Conservation (phyloP, 163 green algal species). For the Chloroidium sp. region DNA sequence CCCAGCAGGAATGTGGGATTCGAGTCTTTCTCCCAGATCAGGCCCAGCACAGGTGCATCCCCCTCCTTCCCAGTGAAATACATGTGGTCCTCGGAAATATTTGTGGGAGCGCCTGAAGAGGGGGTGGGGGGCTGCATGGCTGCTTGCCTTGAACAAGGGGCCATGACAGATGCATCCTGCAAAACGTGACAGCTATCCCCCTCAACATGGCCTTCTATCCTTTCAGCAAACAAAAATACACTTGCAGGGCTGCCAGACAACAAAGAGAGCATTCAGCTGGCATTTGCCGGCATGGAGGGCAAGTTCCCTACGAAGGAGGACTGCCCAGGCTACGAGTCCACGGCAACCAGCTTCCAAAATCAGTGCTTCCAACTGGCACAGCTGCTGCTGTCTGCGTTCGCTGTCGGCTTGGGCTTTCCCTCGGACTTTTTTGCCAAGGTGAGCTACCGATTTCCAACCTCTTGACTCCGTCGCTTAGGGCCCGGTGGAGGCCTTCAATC, state of each 20-base stretch:
- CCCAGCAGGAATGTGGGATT: background rate
- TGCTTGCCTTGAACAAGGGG: too few species aligned
- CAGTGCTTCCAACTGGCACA: background rate
- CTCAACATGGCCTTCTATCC: too few species aligned
- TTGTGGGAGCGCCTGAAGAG: too few species aligned
- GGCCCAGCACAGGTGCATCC: background rate
- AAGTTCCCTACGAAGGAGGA: background rate
- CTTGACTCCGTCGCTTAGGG: background rate
- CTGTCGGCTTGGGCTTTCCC: slow-evolving; percentile 3
- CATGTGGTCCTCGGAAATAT: background rate
- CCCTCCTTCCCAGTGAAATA: too few species aligned
- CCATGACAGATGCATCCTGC: too few species aligned
- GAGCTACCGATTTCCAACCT: background rate
- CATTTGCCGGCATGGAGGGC: slow-evolving; percentile 7
- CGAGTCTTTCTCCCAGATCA: background rate
- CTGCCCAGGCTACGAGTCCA: slow-evolving; percentile 6
- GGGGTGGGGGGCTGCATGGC: too few species aligned
- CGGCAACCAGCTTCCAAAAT: slow-evolving; percentile 6
- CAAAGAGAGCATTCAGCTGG: slow-evolving; percentile 2
- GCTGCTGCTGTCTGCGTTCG: slow-evolving; percentile 9
- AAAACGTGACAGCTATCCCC: too few species aligned
- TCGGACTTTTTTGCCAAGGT: slow-evolving; percentile 10
- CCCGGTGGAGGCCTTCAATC: too few species aligned
- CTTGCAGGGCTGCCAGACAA: background rate
- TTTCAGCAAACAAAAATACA: too few species aligned